These are phyloP conservation scores for Phlebopus sp. DNA, from an alignment of 1,284 basidiomycete species.

Conservation along the genomic window DNA sequence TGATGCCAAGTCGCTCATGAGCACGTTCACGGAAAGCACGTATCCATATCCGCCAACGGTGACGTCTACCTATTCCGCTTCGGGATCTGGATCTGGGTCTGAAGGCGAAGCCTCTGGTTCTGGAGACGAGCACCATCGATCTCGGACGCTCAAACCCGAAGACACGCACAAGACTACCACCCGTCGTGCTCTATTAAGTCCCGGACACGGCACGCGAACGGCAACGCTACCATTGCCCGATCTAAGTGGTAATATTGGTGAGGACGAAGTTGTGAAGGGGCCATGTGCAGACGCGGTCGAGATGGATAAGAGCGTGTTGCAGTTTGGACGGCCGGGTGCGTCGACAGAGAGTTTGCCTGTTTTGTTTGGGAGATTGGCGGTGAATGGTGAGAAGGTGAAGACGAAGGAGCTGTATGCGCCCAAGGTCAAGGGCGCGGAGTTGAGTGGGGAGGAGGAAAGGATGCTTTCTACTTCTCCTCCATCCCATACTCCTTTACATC, in stretches of 20 bases:
- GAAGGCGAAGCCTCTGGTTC: slow-evolving; percentile 21
- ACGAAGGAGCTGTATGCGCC: slow-evolving; percentile 1
- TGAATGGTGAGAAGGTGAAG: not conserved
- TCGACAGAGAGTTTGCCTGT: slow-evolving; percentile 32
- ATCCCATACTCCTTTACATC: slow-evolving; percentile 11
- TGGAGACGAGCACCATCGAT: not conserved
- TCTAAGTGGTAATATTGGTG: slow-evolving; percentile 1
- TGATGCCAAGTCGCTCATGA: slow-evolving; percentile 30
- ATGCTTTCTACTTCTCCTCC: slow-evolving; percentile 9
- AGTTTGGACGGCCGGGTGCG: slow-evolving; percentile 25
- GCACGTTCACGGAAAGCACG: slow-evolving; percentile 28
- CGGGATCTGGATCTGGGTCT: slow-evolving; percentile 9
- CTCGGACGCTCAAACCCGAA: slow-evolving; percentile 4
- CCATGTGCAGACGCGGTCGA: slow-evolving; percentile 6
- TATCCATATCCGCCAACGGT: slow-evolving; percentile 28
- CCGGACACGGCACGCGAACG: slow-evolving; percentile 20
- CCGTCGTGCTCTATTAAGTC: slow-evolving; percentile 23
- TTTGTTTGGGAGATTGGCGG: not conserved
- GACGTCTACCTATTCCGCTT: slow-evolving; percentile 21
- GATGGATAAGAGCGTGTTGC: slow-evolving; percentile 30
- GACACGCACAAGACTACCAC: slow-evolving; percentile 18
- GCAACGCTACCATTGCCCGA: slow-evolving; percentile 23
- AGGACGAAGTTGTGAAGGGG: not conserved
- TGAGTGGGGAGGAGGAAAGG: not conserved
- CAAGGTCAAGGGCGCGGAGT: not conserved